Conservation (phyloP, 2,329 filamentous ascomycete species). For the Metarhizium humberi region DNA sequence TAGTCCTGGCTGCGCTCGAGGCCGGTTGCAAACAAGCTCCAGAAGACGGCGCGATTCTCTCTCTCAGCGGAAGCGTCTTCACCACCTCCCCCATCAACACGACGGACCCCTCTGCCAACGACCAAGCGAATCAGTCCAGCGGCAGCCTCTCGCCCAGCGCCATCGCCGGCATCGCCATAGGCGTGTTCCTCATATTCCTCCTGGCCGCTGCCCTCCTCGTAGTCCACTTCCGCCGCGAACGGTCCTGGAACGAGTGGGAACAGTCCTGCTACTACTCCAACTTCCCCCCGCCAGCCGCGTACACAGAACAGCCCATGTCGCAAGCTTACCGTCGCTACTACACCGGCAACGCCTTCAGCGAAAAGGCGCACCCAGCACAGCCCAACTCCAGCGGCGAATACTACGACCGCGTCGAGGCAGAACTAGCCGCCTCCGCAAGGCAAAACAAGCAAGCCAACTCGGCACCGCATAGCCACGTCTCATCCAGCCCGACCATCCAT, state of each 20-base stretch:
- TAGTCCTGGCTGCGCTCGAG: slow-evolving; percentile 37
- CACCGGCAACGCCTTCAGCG: slow-evolving; percentile 10
- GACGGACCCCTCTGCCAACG: slow-evolving; percentile 18
- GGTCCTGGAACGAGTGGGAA: slow-evolving; percentile 16
- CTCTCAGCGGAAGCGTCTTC: slow-evolving; percentile 35
- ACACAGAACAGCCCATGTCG: slow-evolving; percentile 17
- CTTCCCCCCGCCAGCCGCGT: slow-evolving; percentile 13
- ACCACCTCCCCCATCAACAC: slow-evolving; percentile 26
- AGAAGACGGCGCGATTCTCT: slow-evolving; percentile 24
- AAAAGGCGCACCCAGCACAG: slow-evolving; percentile 11
- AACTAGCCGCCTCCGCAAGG: background rate
- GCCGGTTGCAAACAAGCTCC: slow-evolving; percentile 39
- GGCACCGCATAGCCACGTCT: slow-evolving; percentile 8
- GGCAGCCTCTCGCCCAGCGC: slow-evolving; percentile 34
- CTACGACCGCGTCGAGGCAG: slow-evolving; percentile 28
- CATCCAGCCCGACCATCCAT: slow-evolving; percentile 13
- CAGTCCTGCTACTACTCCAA: slow-evolving; percentile 7
- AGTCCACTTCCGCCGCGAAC: slow-evolving; percentile 38
- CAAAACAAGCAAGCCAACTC: background rate
- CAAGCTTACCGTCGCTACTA: slow-evolving; percentile 11
- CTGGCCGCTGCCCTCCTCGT: slow-evolving; percentile 33
- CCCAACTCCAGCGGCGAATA: slow-evolving; percentile 27
- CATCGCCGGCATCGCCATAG: slow-evolving; percentile 45
- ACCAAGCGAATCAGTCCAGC: slow-evolving; percentile 16
- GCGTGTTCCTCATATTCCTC: slow-evolving; percentile 32